A percentile compares a stretch with the other conserved stretches of the same genome.
Conservation (phyloP, 2,329 filamentous ascomycete species). For the Fusarium sp. region DNA sequence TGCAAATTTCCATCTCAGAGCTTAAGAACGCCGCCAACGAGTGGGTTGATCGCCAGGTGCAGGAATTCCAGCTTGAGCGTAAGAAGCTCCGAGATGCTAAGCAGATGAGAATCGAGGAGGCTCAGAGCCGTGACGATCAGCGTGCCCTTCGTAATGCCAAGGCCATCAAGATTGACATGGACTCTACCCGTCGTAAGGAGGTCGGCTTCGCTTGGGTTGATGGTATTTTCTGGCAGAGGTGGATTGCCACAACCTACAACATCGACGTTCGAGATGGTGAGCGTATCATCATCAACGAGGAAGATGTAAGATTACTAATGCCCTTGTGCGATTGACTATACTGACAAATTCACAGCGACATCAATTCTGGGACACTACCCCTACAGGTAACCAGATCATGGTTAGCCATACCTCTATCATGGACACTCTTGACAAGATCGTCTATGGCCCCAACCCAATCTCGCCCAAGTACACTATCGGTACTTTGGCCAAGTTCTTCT, state of each 20-base stretch:
- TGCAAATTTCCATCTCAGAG: slow-evolving; percentile 81
- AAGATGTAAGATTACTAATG: slow-evolving; percentile 75
- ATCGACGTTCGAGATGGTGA: slow-evolving; percentile 89
- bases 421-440: slow-evolving; percentile 80
- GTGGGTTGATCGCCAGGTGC: slow-evolving; percentile 97
- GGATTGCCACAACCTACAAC: slow-evolving; percentile 94
- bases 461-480: slow-evolving; percentile 81
- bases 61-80: slow-evolving; percentile 89
- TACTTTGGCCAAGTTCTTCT: slow-evolving; percentile 75
- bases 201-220: slow-evolving; percentile 98
- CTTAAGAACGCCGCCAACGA: slow-evolving; percentile 95
- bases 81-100: slow-evolving; percentile 95
- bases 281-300: slow-evolving; percentile 94
- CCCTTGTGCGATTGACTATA: not conserved
- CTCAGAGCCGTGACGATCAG: slow-evolving; percentile 91
- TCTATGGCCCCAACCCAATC: slow-evolving; percentile 74
- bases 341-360: slow-evolving; percentile 72
- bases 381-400: slow-evolving; percentile 88
- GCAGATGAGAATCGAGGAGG: slow-evolving; percentile 94
- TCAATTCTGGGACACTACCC: slow-evolving; percentile 93
- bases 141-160: slow-evolving; percentile 88
- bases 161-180: slow-evolving; percentile 90
- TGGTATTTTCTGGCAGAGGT: slow-evolving; percentile 95
- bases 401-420: slow-evolving; percentile 90
- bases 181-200: slow-evolving; percentile 85